Evolutionary conservation across 1,284 basidiomycete genomes (phyloP).

Genomic region (Fomitopsis palustris): DNA sequence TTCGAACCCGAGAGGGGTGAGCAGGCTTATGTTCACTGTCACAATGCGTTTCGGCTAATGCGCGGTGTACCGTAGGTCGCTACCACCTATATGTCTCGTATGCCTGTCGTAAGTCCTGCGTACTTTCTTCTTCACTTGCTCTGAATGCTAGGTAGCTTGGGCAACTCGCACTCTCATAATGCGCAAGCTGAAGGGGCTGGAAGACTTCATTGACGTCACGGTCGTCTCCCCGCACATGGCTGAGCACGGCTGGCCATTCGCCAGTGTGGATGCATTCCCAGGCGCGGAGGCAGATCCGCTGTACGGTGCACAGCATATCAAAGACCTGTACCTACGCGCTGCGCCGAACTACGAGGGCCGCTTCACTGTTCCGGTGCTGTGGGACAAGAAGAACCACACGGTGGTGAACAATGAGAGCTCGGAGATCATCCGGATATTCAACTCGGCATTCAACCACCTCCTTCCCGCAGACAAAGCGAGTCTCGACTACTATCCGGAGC

Average conservation of each 20-base stretch:
- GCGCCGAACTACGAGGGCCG: conserved; percentile 69
- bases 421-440: conserved; percentile 93
- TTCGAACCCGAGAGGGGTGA: conserved; percentile 79
- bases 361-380: conserved; percentile 92
- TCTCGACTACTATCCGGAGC: conserved; percentile 20
- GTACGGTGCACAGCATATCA: conserved; percentile 69
- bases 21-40: not conserved
- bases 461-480: conserved; percentile 62
- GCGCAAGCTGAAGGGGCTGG: conserved; percentile 88
- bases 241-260: conserved; percentile 85
- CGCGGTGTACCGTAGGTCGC: conserved; percentile 47
- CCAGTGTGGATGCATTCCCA: conserved; percentile 64
- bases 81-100: conserved; percentile 89
- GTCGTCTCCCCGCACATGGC: conserved; percentile 93
- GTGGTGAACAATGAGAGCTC: conserved; percentile 96
- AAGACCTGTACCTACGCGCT: conserved; percentile 83
- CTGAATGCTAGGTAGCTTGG: conserved; percentile 60
- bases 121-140: not conserved
- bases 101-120: conserved; percentile 62
- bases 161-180: conserved; percentile 90
- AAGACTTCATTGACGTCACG: conserved; percentile 76
- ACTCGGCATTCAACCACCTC: conserved; percentile 76
- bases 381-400: conserved; percentile 88
- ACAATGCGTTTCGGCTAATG: not conserved
- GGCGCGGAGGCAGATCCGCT: conserved; percentile 72